phyloP scores from a whole-genome alignment of 140 eudicot genomes.

The Stevia rebaudiana region DNA sequence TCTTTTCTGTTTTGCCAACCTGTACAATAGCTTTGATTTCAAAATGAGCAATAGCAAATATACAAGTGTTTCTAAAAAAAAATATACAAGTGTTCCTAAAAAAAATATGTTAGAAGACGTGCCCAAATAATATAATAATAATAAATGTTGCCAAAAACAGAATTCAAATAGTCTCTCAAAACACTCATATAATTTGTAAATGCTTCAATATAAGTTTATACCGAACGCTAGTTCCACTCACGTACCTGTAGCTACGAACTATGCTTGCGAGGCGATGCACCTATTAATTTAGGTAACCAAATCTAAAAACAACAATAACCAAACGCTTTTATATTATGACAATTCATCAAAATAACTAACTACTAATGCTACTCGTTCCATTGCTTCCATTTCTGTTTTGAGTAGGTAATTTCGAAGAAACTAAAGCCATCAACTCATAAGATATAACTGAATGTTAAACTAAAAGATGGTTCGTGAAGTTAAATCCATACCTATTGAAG shows the following conservation, averaged over 20 bases:
- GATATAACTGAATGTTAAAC: constrained; percentile 22
- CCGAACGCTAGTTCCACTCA: neutral
- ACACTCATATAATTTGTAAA: neutral
- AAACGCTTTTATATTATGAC: neutral
- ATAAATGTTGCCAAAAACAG: neutral
- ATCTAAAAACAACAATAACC: constrained; percentile 3
- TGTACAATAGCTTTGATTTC: constrained; percentile 21
- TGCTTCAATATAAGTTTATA: constrained; percentile 2
- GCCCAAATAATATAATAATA: neutral
- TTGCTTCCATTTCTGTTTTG: constrained; percentile 12
- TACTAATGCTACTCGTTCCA: constrained; percentile 16
- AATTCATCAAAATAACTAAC: constrained; percentile 10
- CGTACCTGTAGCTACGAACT: constrained; percentile 16
- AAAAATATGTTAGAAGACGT: neutral
- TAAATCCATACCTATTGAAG: constrained; percentile 22
- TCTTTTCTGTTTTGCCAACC: constrained; percentile 22
- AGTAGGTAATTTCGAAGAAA: neutral
- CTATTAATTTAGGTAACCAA: constrained; percentile 11
- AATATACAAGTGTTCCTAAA: no score
- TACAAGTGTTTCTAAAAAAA: constrained; percentile 9
- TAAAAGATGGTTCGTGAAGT: constrained; percentile 23
- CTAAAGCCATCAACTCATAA: neutral
- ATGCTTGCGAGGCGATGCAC: constrained; percentile 18
- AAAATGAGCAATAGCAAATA: constrained; percentile 1
- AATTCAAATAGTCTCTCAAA: constrained; percentile 14